These are phyloP conservation scores for Dryas octopetala DNA, from an alignment of 306 rosid genomes.

Conservation along the genomic window DNA sequence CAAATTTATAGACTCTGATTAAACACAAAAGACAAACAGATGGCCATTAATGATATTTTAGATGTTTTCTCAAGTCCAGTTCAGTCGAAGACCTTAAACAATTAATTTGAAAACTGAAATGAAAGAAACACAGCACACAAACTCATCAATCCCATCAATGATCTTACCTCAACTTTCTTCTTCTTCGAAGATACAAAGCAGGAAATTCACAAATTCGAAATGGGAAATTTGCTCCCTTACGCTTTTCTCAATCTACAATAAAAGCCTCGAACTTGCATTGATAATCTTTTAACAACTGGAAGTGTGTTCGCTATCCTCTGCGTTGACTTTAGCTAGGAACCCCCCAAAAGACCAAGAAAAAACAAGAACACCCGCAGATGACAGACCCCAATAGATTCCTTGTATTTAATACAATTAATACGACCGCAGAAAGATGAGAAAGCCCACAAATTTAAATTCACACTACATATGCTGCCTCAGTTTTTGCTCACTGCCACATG, in stretches of 20 bases:
- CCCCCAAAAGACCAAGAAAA: neutral
- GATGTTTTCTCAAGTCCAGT: neutral
- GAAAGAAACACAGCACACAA: neutral
- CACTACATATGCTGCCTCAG: neutral
- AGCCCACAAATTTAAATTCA: slow-evolving; percentile 14
- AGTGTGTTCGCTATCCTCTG: neutral
- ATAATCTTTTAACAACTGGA: neutral
- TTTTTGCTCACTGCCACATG: neutral
- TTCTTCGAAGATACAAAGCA: neutral
- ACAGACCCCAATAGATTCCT: neutral
- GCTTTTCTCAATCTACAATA: slow-evolving; percentile 1
- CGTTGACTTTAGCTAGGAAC: slow-evolving; percentile 14
- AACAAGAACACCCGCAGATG: neutral
- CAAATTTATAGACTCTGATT: neutral
- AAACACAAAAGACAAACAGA: neutral
- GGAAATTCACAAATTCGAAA: slow-evolving; percentile 23
- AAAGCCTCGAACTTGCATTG: slow-evolving; percentile 2
- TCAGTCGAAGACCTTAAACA: neutral
- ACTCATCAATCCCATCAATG: neutral
- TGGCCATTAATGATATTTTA: neutral
- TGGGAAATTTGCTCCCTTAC: neutral
- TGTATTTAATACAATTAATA: neutral
- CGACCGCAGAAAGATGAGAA: slow-evolving; percentile 1
- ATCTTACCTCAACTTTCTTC: slow-evolving; percentile 28
- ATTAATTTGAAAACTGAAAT: neutral